Evolutionary conservation across 371 early-diverging fungal species (phyloP), one percentile per base, ranked within the genome.

Genomic region (Mortierella sp.): DNA sequence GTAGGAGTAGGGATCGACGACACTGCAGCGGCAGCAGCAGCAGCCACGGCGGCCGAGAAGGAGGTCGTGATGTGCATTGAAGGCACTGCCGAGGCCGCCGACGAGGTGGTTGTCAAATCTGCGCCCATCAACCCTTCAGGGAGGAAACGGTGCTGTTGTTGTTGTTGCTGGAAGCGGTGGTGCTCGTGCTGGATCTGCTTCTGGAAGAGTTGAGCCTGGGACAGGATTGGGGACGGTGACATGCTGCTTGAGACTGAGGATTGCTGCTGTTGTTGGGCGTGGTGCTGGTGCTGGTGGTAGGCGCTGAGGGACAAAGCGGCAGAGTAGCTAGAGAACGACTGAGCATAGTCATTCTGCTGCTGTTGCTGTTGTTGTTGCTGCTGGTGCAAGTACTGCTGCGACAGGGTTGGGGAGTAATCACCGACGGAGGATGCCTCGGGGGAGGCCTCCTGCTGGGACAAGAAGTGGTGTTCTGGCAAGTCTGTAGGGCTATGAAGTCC

Each of bases 101-200:
- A 60, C 4, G 80, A 75, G 11, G 76, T 76, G 19, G 68, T 50
- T 0, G 70, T 78, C 73, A 75, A 71, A 10, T 47, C 65, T 10
- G 72, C 68, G 1, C 73, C 72, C 78, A 82, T 71, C 70, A 82
- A 57, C 0, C 74, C 45, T 13, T 86, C 86, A 0, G 79, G 48
- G 63, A 82, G 44, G 74, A 82, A 86, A 26, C 77, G 57, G 31
- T 79, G 81, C 14, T 78, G 72, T 52, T 77, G 79, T 70, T 82
- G 82, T 26, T 76, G 77, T 45, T 74, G 76, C 9, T 79, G 85
- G 28, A 54, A 77, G n/a, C 48, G 81, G 16, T 81, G 79, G 34
- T 80, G 79, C 48, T 81, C 85, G 16, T 81, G 79, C 28, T 84
- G 85, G 71, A 81, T 70, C 57, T 81, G 79, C 58, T 81, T 81